phyloP scores from a whole-genome alignment of 2,329 filamentous ascomycete genomes.

The Phoma sp. region DNA sequence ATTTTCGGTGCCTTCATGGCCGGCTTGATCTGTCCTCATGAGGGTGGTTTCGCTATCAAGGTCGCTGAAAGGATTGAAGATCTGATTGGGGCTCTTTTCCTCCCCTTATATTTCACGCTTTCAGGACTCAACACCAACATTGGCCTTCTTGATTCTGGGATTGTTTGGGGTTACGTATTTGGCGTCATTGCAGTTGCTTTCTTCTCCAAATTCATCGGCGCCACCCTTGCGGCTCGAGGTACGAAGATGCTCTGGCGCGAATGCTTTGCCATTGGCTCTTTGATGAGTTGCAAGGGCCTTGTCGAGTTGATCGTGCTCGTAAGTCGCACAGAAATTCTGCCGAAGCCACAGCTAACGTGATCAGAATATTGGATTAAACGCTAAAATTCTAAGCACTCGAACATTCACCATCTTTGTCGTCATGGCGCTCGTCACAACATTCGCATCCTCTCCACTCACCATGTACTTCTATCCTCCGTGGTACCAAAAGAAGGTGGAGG shows the following conservation, averaged over 20 bases:
- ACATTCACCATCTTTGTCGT: conserved; percentile 95
- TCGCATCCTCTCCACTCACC: conserved; percentile 79
- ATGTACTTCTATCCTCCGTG: conserved; percentile 75
- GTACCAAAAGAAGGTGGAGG: conserved; percentile 75
- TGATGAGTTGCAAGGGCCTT: conserved; percentile 97
- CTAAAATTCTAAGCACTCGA: conserved; percentile 76
- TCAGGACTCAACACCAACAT: conserved; percentile 89
- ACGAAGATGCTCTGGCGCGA: conserved; percentile 89
- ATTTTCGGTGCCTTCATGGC: conserved; percentile 94
- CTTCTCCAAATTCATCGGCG: conserved; percentile 81
- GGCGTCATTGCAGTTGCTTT: conserved; percentile 84
- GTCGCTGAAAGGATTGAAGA: conserved; percentile 95
- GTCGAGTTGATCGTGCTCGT: conserved; percentile 95
- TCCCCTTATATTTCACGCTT: conserved; percentile 91
- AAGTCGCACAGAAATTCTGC: conserved; percentile 41
- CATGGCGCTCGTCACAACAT: conserved; percentile 88
- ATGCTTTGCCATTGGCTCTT: conserved; percentile 80
- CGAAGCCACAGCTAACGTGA: conserved; percentile 17
- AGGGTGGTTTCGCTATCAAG: conserved; percentile 88
- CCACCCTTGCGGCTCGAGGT: conserved; percentile 75
- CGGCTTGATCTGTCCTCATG: conserved; percentile 87
- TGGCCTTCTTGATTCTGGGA: conserved; percentile 79
- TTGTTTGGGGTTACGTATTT: conserved; percentile 88
- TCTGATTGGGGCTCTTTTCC: conserved; percentile 79
- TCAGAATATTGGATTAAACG: conserved; percentile 82